Conservation (phyloP, 2,329 filamentous ascomycete genomes). For the Diaporthe sp. region DNA sequence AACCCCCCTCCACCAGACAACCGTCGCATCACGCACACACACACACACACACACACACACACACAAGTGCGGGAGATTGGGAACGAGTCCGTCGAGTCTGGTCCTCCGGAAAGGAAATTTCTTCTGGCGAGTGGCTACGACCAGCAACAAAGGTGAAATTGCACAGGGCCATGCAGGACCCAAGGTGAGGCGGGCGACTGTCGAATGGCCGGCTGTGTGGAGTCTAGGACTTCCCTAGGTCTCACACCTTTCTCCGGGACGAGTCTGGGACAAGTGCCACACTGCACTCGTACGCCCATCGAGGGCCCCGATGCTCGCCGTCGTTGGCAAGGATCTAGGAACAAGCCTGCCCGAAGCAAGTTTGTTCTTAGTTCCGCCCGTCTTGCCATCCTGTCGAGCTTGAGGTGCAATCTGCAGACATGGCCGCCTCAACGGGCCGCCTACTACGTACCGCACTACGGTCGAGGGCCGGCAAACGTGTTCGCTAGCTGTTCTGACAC, state of each 20-base stretch:
- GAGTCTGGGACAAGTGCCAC: background rate
- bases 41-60: too few species aligned
- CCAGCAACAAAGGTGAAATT: background rate
- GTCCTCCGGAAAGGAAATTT: background rate
- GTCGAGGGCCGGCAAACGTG: background rate
- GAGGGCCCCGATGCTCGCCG: background rate
- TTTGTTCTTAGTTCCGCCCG: background rate
- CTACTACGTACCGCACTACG: conserved; percentile 6
- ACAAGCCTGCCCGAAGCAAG: background rate
- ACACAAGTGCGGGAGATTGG: background rate
- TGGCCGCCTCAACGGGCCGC: conserved; percentile 1
- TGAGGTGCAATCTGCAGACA: background rate
- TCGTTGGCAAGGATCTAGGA: background rate
- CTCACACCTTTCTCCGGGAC: background rate
- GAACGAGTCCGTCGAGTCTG: background rate
- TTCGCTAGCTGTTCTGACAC: conserved; percentile 5
- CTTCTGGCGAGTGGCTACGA: background rate
- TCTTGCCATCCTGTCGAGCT: background rate
- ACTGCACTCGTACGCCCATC: background rate
- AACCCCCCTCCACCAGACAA: background rate
- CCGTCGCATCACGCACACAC: background rate
- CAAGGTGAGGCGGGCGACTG: background rate
- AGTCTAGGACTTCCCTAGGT: background rate
- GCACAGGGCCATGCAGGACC: background rate
- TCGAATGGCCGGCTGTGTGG: background rate